Evolutionary conservation across 2,329 filamentous ascomycete genomes (phyloP).

Genomic region (Ceratocystis variospora): DNA sequence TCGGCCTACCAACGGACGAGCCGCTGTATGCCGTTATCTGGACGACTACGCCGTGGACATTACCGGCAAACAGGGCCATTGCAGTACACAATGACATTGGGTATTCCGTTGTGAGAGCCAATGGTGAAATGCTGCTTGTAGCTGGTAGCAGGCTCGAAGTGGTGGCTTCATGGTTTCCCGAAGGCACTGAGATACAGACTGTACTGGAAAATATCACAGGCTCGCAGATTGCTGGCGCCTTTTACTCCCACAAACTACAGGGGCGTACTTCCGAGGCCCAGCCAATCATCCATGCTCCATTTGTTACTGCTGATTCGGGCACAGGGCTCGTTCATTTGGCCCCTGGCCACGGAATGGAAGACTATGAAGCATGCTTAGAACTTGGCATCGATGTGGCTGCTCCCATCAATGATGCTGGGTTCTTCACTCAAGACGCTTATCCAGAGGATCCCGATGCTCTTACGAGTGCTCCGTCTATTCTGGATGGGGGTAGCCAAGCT

Average conservation of each 20-base stretch:
- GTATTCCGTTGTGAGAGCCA: conserved; percentile 54
- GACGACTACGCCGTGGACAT: conserved; percentile 97
- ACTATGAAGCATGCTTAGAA: conserved; percentile 68
- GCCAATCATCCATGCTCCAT: conserved; percentile 68
- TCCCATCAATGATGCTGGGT: conserved; percentile 68
- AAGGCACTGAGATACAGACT: conserved; percentile 32
- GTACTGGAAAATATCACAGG: conserved; percentile 48
- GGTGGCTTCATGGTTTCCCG: conserved; percentile 37
- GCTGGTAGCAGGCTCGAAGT: conserved; percentile 56
- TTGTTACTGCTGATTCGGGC: conserved; percentile 81
- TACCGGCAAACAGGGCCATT: conserved; percentile 84
- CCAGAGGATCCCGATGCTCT: conserved; percentile 54
- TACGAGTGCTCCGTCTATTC: conserved; percentile 53
- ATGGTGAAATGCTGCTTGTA: conserved; percentile 50
- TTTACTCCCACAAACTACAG: conserved; percentile 59
- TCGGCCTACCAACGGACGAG: conserved; percentile 26
- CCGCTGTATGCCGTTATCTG: conserved; percentile 74
- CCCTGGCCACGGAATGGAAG: conserved; percentile 91
- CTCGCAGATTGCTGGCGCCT: conserved; percentile 47
- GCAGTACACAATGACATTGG: conserved; percentile 61
- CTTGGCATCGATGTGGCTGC: conserved; percentile 62
- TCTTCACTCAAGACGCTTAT: conserved; percentile 67
- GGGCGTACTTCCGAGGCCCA: conserved; percentile 43
- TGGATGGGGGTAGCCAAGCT: conserved; percentile 52
- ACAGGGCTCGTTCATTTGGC: conserved; percentile 91